Conservation (phyloP, 2,329 filamentous ascomycete genomes). For the Diaporthe caulivora region DNA sequence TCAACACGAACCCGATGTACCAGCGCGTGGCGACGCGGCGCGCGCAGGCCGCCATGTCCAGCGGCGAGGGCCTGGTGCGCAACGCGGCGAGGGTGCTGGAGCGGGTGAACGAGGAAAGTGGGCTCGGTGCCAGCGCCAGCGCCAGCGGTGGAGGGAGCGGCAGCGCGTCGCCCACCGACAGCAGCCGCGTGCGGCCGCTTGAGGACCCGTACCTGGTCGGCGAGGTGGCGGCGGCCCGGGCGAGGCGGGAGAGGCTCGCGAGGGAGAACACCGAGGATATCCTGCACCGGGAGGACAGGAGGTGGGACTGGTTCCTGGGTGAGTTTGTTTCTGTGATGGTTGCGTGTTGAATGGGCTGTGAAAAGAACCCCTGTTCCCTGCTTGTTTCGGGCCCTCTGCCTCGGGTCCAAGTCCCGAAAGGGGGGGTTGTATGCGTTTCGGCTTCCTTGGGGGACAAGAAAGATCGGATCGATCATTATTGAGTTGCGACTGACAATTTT, state of each 20-base stretch:
- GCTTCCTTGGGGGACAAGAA: background rate
- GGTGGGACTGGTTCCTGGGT: conserved; percentile 74
- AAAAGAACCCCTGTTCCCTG: background rate
- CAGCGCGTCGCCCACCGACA: conserved; percentile 37
- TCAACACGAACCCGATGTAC: conserved; percentile 68
- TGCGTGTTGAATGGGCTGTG: conserved; percentile 37
- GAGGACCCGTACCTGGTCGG: conserved; percentile 78
- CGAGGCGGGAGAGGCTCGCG: conserved; percentile 68
- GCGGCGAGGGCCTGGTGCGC: conserved; percentile 48
- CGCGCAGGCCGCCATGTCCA: conserved; percentile 54
- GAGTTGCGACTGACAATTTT: conserved; percentile 39
- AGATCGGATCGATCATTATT: background rate
- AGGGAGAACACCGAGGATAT: conserved; percentile 67
- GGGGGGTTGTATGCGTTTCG: background rate
- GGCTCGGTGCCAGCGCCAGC: conserved; percentile 34
- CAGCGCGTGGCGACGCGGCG: conserved; percentile 74
- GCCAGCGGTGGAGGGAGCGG: background rate
- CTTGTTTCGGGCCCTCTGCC: conserved; percentile 14
- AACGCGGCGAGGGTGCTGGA: conserved; percentile 49
- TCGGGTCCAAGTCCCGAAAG: background rate
- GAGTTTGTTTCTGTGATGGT: conserved; percentile 43
- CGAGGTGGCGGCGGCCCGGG: conserved; percentile 71
- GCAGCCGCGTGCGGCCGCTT: conserved; percentile 58
- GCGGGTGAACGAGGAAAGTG: conserved; percentile 53
- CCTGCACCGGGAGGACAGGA: conserved; percentile 67